Conservation (phyloP, 2,329 filamentous ascomycete genomes). For the Arthrobotrys entomopaga region DNA sequence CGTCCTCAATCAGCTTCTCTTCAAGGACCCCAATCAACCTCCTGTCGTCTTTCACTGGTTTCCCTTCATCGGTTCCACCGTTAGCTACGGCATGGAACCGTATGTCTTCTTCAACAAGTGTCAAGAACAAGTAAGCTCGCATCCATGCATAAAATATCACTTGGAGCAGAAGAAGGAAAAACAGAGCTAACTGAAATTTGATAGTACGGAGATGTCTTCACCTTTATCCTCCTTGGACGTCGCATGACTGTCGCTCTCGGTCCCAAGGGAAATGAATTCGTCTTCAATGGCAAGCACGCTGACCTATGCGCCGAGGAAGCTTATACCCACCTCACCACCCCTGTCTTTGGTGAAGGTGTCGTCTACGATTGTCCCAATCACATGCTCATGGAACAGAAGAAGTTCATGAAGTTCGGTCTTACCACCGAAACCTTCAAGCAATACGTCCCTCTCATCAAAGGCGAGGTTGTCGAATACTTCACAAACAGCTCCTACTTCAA, state of each 20-base stretch:
- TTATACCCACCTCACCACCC: slow-evolving; percentile 78
- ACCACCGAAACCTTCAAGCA: slow-evolving; percentile 77
- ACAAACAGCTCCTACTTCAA: slow-evolving; percentile 69
- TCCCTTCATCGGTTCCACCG: slow-evolving; percentile 86
- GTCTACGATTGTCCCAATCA: slow-evolving; percentile 86
- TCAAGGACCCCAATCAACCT: slow-evolving; percentile 83
- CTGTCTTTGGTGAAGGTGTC: slow-evolving; percentile 79
- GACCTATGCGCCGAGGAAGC: slow-evolving; percentile 92
- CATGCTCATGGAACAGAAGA: slow-evolving; percentile 90
- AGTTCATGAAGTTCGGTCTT: slow-evolving; percentile 85
- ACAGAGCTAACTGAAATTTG: slow-evolving; percentile 6
- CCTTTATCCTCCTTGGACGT: slow-evolving; percentile 86
- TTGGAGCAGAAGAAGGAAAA: too few species aligned
- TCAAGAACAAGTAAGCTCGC: slow-evolving; percentile 73
- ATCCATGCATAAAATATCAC: not conserved
- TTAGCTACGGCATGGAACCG: slow-evolving; percentile 95
- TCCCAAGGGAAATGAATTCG: slow-evolving; percentile 86
- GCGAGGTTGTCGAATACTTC: slow-evolving; percentile 75
- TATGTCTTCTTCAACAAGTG: slow-evolving; percentile 82
- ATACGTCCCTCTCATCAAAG: slow-evolving; percentile 77
- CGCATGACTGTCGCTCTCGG: slow-evolving; percentile 88
- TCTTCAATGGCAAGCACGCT: slow-evolving; percentile 88
- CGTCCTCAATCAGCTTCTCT: slow-evolving; percentile 80
- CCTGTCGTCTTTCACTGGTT: slow-evolving; percentile 84
- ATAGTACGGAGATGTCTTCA: slow-evolving; percentile 88